A percentile compares a stretch with the other conserved stretches of the same genome.
These are phyloP conservation scores for Globomyces sp. DNA, from an alignment of 371 early-diverging fungal species.

Conservation along the genomic window DNA sequence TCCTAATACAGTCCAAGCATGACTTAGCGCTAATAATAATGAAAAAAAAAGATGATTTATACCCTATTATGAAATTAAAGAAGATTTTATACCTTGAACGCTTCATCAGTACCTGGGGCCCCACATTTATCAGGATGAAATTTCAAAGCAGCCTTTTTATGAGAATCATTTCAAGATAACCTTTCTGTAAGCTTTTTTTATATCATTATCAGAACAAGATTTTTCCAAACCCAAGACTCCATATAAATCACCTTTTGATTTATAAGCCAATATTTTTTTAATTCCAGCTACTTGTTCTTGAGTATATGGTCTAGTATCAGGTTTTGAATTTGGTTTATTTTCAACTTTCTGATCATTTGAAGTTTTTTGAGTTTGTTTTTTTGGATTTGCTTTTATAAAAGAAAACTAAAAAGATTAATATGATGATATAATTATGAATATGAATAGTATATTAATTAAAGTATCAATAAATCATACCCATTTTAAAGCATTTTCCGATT, in stretches of 20 bases:
- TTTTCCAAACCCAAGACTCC: conserved; percentile 83
- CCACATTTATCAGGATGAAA: conserved; percentile 98
- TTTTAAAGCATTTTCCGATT: conserved; percentile 63
- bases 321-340: background rate
- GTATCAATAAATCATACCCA: conserved; percentile 40
- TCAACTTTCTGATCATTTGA: conserved; percentile 17
- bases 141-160: conserved; percentile 63
- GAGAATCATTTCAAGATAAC: conserved; percentile 49
- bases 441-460: conserved; percentile 23
- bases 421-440: conserved; percentile 17
- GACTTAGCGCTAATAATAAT: conserved; percentile 64
- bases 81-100: conserved; percentile 75
- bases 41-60: background rate
- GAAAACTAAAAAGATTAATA: conserved; percentile 19
- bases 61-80: background rate
- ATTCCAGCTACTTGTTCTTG: conserved; percentile 79
- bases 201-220: conserved; percentile 76
- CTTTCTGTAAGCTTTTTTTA: conserved; percentile 97
- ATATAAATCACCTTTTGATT: conserved; percentile 75
- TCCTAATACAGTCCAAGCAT: conserved; percentile 85
- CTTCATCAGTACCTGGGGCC: conserved; percentile 96
- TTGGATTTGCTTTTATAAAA: conserved; percentile 14
- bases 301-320: conserved; percentile 64
- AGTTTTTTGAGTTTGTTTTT: conserved; percentile 26
- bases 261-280: conserved; percentile 65